Base-by-base conservation (phyloP, 306 rosid species). In the Prunus mongolica region DNA sequence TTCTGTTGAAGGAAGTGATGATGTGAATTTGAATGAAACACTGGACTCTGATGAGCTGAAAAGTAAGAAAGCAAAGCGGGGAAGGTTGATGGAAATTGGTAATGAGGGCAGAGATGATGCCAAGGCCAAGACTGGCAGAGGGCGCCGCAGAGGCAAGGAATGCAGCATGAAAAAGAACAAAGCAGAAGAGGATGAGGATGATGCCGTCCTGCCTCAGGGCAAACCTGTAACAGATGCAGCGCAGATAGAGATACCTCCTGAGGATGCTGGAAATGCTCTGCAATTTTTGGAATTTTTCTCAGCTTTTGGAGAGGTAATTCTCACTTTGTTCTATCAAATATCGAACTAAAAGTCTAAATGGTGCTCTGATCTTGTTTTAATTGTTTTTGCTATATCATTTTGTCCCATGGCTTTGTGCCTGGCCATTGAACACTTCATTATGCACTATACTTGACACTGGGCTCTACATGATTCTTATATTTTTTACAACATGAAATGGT, bases 241-340 rank as follows among this genome's bases (percentile, higher is more conserved):
- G 45, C 92, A 81, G 30, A 74, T 89, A 74, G 93, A 88, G 47
- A 72, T 95, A 6, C 25, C 83, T 54, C 81, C 82, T 12, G 89
- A 86, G 75, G 90, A 86, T 77, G 82, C 87, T 84, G 98, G 95
- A 10, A 77, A 79, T 41, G 97, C 87, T n/a, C 57, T 95, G 77
- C 98, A 95, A 66, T 85, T 95, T 74, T 58, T 95, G 52, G 96
- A 92, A 73, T 95, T 95, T 68, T 92, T 90, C 76, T 79, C 82
- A 54, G 81, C 82, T 16, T 95, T 95, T 72, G 91, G 93, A 51
- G 88, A 90, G 96, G 97, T 90, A 90, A 73, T 50, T 32, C n/a
- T 45, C 32, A 19, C 13, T 52, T 78, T 63, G 34, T 63, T 32
- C 13, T 47, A 20, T 52, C 47, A 65, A 51, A 16, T 32, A 28